Evolutionary conservation across 768 basidiomycete genomes (phyloP).

Genomic region (Gloeophyllum trabeum): DNA sequence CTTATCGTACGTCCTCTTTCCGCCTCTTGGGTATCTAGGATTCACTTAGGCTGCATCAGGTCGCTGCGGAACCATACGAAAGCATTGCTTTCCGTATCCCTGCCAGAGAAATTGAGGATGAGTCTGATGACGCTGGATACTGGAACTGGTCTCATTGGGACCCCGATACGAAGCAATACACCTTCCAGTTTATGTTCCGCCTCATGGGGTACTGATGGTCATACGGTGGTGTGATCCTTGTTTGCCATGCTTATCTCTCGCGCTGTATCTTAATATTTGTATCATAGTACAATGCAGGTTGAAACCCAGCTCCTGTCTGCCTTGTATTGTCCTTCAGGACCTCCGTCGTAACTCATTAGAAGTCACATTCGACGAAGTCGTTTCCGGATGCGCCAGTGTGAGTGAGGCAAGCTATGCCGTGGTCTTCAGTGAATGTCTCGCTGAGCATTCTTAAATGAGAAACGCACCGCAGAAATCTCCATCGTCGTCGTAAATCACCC

Average conservation of each 20-base stretch:
- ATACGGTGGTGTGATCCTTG: neutral
- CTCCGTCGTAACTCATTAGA: too few relatives aligned
- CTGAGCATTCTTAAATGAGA: too few relatives aligned
- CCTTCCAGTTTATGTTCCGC: slow-evolving; percentile 95
- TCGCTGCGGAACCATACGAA: slow-evolving; percentile 99
- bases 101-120: slow-evolving; percentile 93
- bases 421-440: too few relatives aligned
- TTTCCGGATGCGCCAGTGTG: too few relatives aligned
- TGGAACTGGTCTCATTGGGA: slow-evolving; percentile 99
- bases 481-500: too few relatives aligned
- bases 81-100: slow-evolving; percentile 99
- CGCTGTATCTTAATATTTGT: neutral
- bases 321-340: too few relatives aligned
- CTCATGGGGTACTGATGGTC: slow-evolving; percentile 13
- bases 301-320: too few relatives aligned
- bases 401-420: too few relatives aligned
- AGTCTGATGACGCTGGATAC: slow-evolving; percentile 78
- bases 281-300: too few relatives aligned
- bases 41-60: slow-evolving; percentile 31
- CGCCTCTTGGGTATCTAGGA: slow-evolving; percentile 1
- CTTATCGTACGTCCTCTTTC: slow-evolving; percentile 62
- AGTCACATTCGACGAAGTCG: too few relatives aligned
- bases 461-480: too few relatives aligned
- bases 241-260: neutral
- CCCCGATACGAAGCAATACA: slow-evolving; percentile 96